Evolutionary conservation across 306 rosid genomes (phyloP).

Genomic region (Abrus precatorius): DNA sequence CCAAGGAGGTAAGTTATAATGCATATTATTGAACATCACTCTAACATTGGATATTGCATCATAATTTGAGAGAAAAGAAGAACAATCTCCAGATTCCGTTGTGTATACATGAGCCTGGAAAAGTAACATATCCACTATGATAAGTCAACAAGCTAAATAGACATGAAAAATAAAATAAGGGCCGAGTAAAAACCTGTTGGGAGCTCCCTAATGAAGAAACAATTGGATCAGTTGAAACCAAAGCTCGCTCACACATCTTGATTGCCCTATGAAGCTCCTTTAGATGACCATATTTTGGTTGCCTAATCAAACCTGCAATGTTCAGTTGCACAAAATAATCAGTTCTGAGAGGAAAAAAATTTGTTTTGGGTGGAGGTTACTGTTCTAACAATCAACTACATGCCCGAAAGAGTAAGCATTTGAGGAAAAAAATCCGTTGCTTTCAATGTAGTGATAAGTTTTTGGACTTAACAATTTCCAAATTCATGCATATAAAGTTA

Average conservation of each 20-base stretch:
- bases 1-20: slow-evolving; percentile 88
- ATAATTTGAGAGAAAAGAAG: slow-evolving; percentile 82
- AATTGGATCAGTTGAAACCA: slow-evolving; percentile 78
- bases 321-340: slow-evolving; percentile 39
- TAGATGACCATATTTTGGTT: slow-evolving; percentile 85
- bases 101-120: slow-evolving; percentile 78
- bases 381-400: not conserved
- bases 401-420: slow-evolving; percentile 26
- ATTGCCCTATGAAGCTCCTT: slow-evolving; percentile 83
- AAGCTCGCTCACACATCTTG: slow-evolving; percentile 77
- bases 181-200: slow-evolving; percentile 70
- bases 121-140: not conserved
- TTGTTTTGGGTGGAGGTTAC: not conserved
- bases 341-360: not conserved
- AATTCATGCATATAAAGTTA: not conserved
- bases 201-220: slow-evolving; percentile 74
- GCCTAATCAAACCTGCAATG: slow-evolving; percentile 77
- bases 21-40: slow-evolving; percentile 89
- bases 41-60: slow-evolving; percentile 67
- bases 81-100: slow-evolving; percentile 74
- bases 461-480: not conserved
- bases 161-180: slow-evolving; percentile 18
- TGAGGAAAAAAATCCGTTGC: not conserved
- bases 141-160: slow-evolving; percentile 41
- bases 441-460: not conserved